Percentiles rank a stretch among this genome's conserved stretches.
Evolutionary conservation across 2,329 filamentous ascomycete species (phyloP).

Genomic region (Fusarium luffae): DNA sequence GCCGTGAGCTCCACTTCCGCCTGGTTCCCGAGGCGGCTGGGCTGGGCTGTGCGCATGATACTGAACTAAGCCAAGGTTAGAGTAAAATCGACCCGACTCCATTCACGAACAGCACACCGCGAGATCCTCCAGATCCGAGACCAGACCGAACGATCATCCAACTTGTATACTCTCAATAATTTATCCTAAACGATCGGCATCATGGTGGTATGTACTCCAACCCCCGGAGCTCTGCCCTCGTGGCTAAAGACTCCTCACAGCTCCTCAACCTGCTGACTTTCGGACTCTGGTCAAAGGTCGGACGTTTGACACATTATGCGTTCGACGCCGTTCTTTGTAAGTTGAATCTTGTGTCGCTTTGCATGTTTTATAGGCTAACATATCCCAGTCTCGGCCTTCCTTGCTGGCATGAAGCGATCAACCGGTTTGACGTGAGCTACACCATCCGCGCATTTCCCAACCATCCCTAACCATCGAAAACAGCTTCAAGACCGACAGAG

Average conservation of each 20-base stretch:
- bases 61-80: constrained; percentile 29
- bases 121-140: constrained; percentile 11
- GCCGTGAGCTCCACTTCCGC: constrained; percentile 35
- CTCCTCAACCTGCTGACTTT: constrained; percentile 76
- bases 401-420: constrained; percentile 96
- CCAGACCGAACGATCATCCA: constrained; percentile 1
- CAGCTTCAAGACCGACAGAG: constrained; percentile 88
- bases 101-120: constrained; percentile 35
- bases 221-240: constrained; percentile 36
- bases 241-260: constrained; percentile 57
- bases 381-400: constrained; percentile 86
- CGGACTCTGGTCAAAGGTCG: constrained; percentile 81
- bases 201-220: constrained; percentile 50
- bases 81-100: constrained; percentile 36
- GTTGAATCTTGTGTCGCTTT: constrained; percentile 49
- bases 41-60: constrained; percentile 42
- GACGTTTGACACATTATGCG: constrained; percentile 91
- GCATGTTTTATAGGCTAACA: constrained; percentile 4
- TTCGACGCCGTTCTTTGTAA: constrained; percentile 93
- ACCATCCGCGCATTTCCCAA: not conserved
- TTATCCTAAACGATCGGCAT: constrained; percentile 21
- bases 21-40: constrained; percentile 29
- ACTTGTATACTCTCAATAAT: not conserved
- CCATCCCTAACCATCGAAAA: constrained; percentile 48
- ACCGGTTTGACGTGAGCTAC: constrained; percentile 93